Conservation (phyloP, 1,139 yeast genomes). For the Arxiozyma telluris region DNA sequence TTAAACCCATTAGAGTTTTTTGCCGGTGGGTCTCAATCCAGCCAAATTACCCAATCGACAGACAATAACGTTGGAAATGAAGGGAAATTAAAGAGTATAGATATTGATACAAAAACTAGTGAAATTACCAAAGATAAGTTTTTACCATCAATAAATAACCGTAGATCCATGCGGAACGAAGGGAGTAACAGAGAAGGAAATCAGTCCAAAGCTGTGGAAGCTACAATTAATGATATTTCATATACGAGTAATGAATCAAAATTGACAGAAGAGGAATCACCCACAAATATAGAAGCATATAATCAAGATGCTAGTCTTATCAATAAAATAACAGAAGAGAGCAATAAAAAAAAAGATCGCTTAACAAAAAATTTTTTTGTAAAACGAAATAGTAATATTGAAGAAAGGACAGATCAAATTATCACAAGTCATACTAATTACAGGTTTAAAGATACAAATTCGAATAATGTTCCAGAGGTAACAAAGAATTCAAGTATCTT, state of each 20-base stretch:
- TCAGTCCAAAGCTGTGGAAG: no score
- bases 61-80: no score
- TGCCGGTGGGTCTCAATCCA: constrained; percentile 29
- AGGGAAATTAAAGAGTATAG: not conserved
- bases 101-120: not conserved
- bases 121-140: not conserved
- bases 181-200: not conserved
- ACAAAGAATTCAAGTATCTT: no score
- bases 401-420: not conserved
- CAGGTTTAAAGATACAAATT: no score
- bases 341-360: not conserved
- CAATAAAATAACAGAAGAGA: not conserved
- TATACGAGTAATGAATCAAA: not conserved
- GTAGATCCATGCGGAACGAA: not conserved
- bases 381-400: not conserved
- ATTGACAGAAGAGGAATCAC: no score
- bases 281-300: not conserved
- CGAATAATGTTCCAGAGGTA: not conserved
- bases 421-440: no score
- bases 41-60: no score
- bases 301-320: no score
- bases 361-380: no score
- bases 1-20: constrained; percentile 32
- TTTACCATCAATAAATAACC: not conserved
- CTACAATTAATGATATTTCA: no score